Base-by-base conservation (phyloP, 805 yeast genomes). In the Saturnispora serradocipensis region DNA sequence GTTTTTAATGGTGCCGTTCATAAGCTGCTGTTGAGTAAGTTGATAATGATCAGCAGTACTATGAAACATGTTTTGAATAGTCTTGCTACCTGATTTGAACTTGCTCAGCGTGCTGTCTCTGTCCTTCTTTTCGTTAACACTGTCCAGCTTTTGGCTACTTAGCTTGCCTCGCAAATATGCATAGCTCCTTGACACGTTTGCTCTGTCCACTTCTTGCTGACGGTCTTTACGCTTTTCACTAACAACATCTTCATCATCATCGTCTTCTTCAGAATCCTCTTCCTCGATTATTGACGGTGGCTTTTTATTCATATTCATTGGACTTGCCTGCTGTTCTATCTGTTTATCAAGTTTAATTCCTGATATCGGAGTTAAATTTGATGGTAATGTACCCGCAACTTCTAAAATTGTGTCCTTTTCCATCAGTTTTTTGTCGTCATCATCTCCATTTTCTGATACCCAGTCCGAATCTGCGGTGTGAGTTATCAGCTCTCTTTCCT, bases 41-140 rank as follows among this genome's bases (percentile, higher is more conserved):
- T 55, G 58, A 45, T 57, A 57, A 45, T 58, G 53, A 39, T 57
- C 56, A 2, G 60, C 56, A 1, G 60, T 53, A 20, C 60, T 53
- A 50, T 63, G 67, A 40, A 62, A 51, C 32, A 63, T 54, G 4
- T 61, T 52, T 43, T 62, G 64, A 11, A 63, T 50, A 2, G 65
- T 56, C 45, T 59, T 61, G 27, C 59, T 58, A 11, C 50, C 46
- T 13, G 56, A 55, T 42, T 62, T 63, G 8, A 62, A 46, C 40
- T 61, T 62, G 16, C 54, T 57, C 8, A 62, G 48, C 28, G 55
- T 59, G 1, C 62, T 57, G 35, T 57, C 62, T 39, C 56, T 59
- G 13, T 38, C 53, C 9, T 45, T 43, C 13, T 50, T n/a, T 10
- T 28, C 24, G 42, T 27, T 18, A 7, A 42, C 38, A 16, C 24